Base-by-base conservation (phyloP, 345 rosid genomes). In the Litchi chinensis region DNA sequence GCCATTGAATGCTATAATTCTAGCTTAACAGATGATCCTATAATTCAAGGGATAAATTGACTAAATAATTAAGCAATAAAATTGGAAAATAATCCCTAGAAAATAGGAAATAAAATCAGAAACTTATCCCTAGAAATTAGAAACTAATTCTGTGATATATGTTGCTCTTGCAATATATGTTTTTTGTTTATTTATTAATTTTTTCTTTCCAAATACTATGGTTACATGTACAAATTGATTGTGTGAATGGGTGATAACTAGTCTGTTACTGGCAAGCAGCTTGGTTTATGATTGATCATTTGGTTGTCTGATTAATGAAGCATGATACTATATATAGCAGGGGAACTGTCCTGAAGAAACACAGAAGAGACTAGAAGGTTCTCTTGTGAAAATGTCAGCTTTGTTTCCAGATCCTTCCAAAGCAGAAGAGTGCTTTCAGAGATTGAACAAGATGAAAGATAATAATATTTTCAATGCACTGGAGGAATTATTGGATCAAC, bases 391-490 rank as follows among this genome's bases (percentile, higher is more conserved):
- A 85, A 89, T 95, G 93, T 91, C 99, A 79, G 83, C 91, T 56
- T 90, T 80, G 78, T 95, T 93, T 84, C 87, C 88, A 66, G 95
- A 93, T 83, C 91, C 93, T 74, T 84, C 84, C 52, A 88, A 89
- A 85, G 94, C 99, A 68, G 93, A 88, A 83, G 94, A 85, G 57
- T 85, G 83, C 84, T 91, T 93, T 85, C 78, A 88, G 80, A 90
- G 85, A 74, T 78, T 95, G 86, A 89, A 85, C 75, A 87, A 86
- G 81, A 81, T 89, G 90, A 90, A 88, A 76, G 97, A 93, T 71
- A 75, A 83, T 64, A 80, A 83, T 60, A 87, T 90, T 77, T 91
- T 93, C 80, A 83, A 82, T 71, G 79, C 80, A 26, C 84, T 95
- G 77, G 85, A 84, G 79, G 76, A 60, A 76, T 82, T 93, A 79